Evolutionary conservation across 306 rosid genomes (phyloP).

Genomic region (Neltuma alba): DNA sequence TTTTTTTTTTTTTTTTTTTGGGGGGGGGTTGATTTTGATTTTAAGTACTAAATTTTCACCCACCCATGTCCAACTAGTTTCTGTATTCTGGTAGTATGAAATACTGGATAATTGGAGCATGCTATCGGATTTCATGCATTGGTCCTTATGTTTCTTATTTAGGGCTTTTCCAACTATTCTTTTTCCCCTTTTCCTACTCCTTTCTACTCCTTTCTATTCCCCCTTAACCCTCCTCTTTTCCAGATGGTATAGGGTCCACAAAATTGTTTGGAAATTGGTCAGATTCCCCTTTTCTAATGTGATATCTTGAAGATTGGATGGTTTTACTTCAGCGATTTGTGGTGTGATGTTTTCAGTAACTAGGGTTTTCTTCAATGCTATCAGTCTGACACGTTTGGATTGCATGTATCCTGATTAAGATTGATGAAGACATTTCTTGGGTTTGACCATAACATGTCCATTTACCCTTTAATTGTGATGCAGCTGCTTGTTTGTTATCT

Average conservation of each 20-base stretch:
- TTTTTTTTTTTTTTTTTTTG: too few relatives aligned
- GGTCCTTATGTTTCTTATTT: not conserved
- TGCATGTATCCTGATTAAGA: constrained; percentile 11
- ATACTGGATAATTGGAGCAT: not conserved
- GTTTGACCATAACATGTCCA: constrained; percentile 7
- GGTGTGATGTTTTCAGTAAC: not conserved
- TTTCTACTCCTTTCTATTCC: not conserved
- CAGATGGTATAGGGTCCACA: not conserved
- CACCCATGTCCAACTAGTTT: constrained; percentile 13
- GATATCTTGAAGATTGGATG: constrained; percentile 7
- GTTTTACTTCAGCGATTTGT: not conserved
- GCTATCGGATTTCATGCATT: constrained; percentile 24
- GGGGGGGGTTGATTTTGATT: not conserved
- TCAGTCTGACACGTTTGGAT: constrained; percentile 21
- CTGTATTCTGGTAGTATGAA: not conserved
- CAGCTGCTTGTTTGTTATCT: not conserved
- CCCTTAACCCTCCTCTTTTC: not conserved
- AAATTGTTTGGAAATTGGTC: constrained; percentile 11
- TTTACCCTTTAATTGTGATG: constrained; percentile 18
- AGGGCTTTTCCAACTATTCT: not conserved
- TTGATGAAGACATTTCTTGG: constrained; percentile 6
- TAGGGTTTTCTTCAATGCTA: constrained; percentile 1
- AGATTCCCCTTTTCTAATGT: not conserved
- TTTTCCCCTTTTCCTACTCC: not conserved
- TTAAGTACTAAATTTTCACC: not conserved